A percentile compares a stretch with the other conserved stretches of the same genome.
Conservation (phyloP, 495 filamentous ascomycete species). For the Xylaria longipes region DNA sequence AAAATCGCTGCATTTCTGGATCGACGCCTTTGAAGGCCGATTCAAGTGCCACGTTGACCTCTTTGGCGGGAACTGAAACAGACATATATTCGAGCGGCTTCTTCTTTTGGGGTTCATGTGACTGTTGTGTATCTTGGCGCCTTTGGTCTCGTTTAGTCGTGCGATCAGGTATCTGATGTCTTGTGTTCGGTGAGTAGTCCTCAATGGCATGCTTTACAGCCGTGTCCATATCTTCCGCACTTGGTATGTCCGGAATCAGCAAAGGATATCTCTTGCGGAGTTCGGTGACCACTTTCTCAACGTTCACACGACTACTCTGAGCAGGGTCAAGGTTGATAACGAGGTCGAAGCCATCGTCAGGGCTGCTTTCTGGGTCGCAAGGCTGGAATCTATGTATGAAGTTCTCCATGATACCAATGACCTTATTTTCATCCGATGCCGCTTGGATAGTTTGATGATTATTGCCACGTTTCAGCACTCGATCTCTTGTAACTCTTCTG, state of each 20-base stretch:
- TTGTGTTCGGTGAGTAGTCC: slow-evolving; percentile 78
- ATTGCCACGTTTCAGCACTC: slow-evolving; percentile 86
- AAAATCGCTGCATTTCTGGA: slow-evolving; percentile 66
- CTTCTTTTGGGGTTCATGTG: slow-evolving; percentile 51
- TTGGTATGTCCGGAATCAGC: slow-evolving; percentile 75
- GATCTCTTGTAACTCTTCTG: slow-evolving; percentile 72
- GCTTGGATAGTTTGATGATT: slow-evolving; percentile 98
- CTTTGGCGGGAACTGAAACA: slow-evolving; percentile 64
- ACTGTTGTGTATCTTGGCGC: slow-evolving; percentile 45
- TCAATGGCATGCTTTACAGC: slow-evolving; percentile 79
- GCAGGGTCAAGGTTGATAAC: slow-evolving; percentile 85
- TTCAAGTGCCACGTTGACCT: slow-evolving; percentile 67
- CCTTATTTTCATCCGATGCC: slow-evolving; percentile 67
- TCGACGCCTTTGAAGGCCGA: slow-evolving; percentile 65
- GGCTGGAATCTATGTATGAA: slow-evolving; percentile 88
- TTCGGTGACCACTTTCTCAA: slow-evolving; percentile 76
- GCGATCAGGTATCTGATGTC: slow-evolving; percentile 69
- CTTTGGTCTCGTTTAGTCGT: slow-evolving; percentile 44
- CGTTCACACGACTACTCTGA: slow-evolving; percentile 78
- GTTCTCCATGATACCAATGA: slow-evolving; percentile 91
- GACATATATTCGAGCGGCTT: slow-evolving; percentile 81
- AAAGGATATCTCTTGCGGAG: slow-evolving; percentile 76
- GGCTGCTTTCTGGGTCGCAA: slow-evolving; percentile 63
- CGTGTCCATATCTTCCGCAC: slow-evolving; percentile 73
- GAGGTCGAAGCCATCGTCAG: slow-evolving; percentile 79